These are phyloP conservation scores for Actinidia arguta DNA, from an alignment of 179 eudicot genomes.

Conservation along the genomic window DNA sequence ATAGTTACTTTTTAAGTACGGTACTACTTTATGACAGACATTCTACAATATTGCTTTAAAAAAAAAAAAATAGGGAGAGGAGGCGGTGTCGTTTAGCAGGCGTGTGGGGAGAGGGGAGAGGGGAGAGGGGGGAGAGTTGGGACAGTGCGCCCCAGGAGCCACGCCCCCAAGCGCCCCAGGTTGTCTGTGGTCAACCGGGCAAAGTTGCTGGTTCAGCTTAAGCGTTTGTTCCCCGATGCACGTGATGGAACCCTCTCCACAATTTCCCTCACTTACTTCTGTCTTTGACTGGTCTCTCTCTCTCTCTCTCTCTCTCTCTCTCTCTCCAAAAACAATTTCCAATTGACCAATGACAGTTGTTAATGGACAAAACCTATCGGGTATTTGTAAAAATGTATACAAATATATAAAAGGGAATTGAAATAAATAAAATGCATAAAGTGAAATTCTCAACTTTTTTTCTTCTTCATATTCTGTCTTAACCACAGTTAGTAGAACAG, in stretches of 20 bases:
- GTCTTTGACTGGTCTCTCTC: background rate
- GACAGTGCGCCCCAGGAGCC: conserved; percentile 28
- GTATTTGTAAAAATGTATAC: too few relatives aligned
- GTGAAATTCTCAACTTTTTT: too few relatives aligned
- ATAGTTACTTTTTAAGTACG: too few relatives aligned
- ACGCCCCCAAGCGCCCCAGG: conserved; percentile 16
- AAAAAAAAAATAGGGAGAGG: background rate
- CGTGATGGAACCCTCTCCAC: conserved; percentile 28
- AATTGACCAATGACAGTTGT: too few relatives aligned
- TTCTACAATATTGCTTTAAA: too few relatives aligned
- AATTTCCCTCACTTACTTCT: too few relatives aligned
- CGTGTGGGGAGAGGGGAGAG: too few relatives aligned
- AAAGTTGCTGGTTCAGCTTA: conserved; percentile 29
- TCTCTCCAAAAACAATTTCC: background rate
- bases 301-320: background rate
- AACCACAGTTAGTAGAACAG: too few relatives aligned
- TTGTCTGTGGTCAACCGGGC: conserved; percentile 63
- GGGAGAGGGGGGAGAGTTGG: conserved; percentile 30
- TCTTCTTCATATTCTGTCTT: too few relatives aligned
- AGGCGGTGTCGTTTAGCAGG: conserved; percentile 30
- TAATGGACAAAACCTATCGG: too few relatives aligned
- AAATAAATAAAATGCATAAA: background rate
- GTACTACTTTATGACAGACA: too few relatives aligned
- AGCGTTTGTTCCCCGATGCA: conserved; percentile 35
- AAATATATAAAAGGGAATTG: background rate